Conservation (phyloP, 805 yeast species). For the Saccharomycopsis fermentans region DNA sequence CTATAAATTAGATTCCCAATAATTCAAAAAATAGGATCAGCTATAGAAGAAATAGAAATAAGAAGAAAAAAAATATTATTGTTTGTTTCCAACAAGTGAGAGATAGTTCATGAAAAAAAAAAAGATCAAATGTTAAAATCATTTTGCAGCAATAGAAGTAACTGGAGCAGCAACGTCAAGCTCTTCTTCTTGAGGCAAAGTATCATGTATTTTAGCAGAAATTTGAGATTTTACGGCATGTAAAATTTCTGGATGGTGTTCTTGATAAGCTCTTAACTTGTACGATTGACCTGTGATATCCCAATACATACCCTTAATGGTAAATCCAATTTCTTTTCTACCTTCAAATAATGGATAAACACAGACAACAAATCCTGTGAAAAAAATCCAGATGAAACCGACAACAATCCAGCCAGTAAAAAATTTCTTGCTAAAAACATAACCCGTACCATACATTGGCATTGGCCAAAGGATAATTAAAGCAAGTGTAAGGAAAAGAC, state of each 20-base stretch:
- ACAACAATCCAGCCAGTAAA: conserved; percentile 89
- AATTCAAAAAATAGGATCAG: too few relatives aligned
- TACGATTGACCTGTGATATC: conserved; percentile 66
- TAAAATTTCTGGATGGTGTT: conserved; percentile 57
- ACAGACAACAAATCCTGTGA: conserved; percentile 51
- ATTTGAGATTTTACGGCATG: conserved; percentile 67
- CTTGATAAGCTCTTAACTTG: conserved; percentile 71
- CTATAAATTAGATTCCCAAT: too few relatives aligned
- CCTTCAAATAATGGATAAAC: conserved; percentile 71
- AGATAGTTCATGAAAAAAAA: too few relatives aligned
- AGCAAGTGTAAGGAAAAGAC: conserved; percentile 50
- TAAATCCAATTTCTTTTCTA: conserved; percentile 50
- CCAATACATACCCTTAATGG: conserved; percentile 77
- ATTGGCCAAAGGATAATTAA: conserved; percentile 79
- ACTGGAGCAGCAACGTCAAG: conserved; percentile 98
- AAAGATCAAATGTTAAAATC: conserved; percentile 32
- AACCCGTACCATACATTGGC: conserved; percentile 83
- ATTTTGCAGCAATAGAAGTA: conserved; percentile 68
- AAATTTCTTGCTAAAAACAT: conserved; percentile 63
- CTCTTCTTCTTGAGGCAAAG: conserved; percentile 61
- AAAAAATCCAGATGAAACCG: conserved; percentile 71
- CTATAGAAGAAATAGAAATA: too few relatives aligned
- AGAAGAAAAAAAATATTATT: too few relatives aligned
- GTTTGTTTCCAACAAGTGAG: too few relatives aligned
- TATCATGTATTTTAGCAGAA: conserved; percentile 17